A percentile compares a stretch with the other conserved stretches of the same genome.
phyloP scores from a whole-genome alignment of 441 rosid species.

The Populus trichocarpa region DNA sequence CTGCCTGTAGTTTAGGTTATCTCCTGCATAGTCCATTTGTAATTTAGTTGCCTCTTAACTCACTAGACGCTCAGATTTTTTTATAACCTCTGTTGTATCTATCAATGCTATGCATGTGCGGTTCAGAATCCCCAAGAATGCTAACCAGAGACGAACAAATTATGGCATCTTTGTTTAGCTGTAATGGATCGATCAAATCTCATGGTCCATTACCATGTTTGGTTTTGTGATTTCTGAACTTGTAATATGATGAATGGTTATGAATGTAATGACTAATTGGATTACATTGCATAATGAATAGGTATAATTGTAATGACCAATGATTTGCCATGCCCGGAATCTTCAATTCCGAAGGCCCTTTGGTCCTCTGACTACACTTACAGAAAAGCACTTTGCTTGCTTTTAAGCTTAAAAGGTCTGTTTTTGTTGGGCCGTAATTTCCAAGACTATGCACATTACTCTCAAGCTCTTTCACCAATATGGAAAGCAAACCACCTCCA shows the following conservation, averaged over 20 bases:
- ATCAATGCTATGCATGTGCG: slow-evolving; percentile 27
- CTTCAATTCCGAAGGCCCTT: neutral
- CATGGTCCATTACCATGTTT: too few relatives aligned
- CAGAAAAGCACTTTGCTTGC: neutral
- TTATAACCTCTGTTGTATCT: slow-evolving; percentile 18
- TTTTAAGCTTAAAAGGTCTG: neutral
- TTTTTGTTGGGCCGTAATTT: neutral
- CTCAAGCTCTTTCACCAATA: neutral
- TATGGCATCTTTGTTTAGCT: neutral
- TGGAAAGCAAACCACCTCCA: neutral
- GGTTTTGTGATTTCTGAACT: too few relatives aligned
- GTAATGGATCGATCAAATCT: neutral
- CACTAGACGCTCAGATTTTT: neutral
- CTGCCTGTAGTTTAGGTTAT: neutral
- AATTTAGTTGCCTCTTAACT: neutral
- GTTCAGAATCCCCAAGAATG: slow-evolving; percentile 16
- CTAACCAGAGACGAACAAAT: slow-evolving; percentile 14
- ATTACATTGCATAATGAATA: too few relatives aligned
- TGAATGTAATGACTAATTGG: too few relatives aligned
- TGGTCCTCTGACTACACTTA: neutral
- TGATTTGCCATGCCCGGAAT: neutral
- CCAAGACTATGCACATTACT: neutral
- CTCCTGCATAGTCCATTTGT: slow-evolving; percentile 3
- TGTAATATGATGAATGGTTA: too few relatives aligned
- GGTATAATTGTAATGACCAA: too few relatives aligned